Evolutionary conservation across 2,329 filamentous ascomycete species (phyloP), one percentile per base, ranked within the genome.

Genomic region (Pseudogymnoascus sp.): DNA sequence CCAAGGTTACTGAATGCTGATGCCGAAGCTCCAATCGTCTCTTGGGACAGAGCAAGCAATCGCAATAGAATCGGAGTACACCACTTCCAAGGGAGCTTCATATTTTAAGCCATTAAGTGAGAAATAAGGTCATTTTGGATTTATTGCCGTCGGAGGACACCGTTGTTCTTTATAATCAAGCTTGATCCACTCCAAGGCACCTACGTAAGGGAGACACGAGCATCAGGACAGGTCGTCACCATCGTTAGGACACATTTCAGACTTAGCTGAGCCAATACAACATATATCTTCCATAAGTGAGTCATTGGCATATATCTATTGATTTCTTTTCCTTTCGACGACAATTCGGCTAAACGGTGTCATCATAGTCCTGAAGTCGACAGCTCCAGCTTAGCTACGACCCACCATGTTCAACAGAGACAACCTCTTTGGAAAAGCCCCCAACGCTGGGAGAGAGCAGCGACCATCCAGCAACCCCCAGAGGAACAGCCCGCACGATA

Each of bases 381-480:
- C 37, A 13, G 35, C 44, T 1, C 29, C 10, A 24, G 2, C 36
- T n/a, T 29, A 37, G n/a, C 57, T 44, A 60, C 40, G 10, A 50
- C 36, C 50, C 17, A 60, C 26, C 24, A 77, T 77, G 75, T 74
- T 76, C 67, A 61, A 73, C 64, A 71, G 77, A 64, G 75, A 78
- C 68, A 78, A 77, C 65, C 73, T 79, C 40, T 77, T 78, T 64
- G 76, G 77, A 47, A 73, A 74, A 64, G 73, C 75, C 5, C 71
- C 74, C 29, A 73, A 70, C 61, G 65, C 70, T 57, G 67, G 73
- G 58, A 65, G 71, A 64, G 65, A 68, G 61, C 63, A 65, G 60
- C 70, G 72, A 63, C 68, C 71, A 36, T 73, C 74, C 40, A 70
- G 70, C 60, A 71, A 67, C 59, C 71, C 73, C 29, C 65, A 68